These are phyloP conservation scores for Fusarium burgessii DNA, from an alignment of 2,329 filamentous ascomycete genomes.

Conservation along the genomic window DNA sequence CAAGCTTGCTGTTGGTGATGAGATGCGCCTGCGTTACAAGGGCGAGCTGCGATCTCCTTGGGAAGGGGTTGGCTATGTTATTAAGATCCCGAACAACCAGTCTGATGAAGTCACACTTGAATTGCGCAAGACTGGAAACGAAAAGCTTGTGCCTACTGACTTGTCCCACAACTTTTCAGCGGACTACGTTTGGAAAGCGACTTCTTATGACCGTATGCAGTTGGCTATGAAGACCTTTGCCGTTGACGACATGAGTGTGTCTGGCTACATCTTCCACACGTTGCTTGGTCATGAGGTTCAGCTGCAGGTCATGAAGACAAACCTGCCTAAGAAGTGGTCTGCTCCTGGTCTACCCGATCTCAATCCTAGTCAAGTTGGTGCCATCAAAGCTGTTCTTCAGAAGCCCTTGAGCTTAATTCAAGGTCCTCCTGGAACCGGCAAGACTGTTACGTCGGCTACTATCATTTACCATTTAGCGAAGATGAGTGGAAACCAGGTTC, in stretches of 20 bases:
- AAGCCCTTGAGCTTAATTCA: constrained; percentile 96
- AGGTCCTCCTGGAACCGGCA: constrained; percentile 95
- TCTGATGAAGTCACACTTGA: constrained; percentile 98
- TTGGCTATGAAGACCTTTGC: constrained; percentile 99
- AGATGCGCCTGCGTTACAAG: constrained; percentile 97
- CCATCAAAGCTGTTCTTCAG: constrained; percentile 93
- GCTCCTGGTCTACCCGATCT: constrained; percentile 94
- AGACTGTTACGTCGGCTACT: constrained; percentile 97
- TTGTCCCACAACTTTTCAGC: constrained; percentile 98
- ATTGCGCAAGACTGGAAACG: constrained; percentile 91
- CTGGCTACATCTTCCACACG: constrained; percentile 98
- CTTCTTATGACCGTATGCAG: constrained; percentile 99
- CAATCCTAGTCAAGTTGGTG: constrained; percentile 94
- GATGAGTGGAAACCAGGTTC: constrained; percentile 91
- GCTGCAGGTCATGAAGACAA: constrained; percentile 93
- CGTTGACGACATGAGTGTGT: constrained; percentile 97
- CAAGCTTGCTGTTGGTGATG: constrained; percentile 96
- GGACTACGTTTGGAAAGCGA: constrained; percentile 99
- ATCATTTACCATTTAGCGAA: constrained; percentile 98
- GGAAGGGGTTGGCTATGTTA: constrained; percentile 98
- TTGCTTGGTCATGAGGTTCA: constrained; percentile 95
- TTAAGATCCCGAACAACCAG: constrained; percentile 99
- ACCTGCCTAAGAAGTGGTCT: constrained; percentile 95
- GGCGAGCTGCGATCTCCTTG: constrained; percentile 91
- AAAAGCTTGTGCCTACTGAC: constrained; percentile 95